Evolutionary conservation across 805 yeast genomes (phyloP), one percentile per base, ranked within the genome.

Genomic region (Wickerhamiella occidentalis): DNA sequence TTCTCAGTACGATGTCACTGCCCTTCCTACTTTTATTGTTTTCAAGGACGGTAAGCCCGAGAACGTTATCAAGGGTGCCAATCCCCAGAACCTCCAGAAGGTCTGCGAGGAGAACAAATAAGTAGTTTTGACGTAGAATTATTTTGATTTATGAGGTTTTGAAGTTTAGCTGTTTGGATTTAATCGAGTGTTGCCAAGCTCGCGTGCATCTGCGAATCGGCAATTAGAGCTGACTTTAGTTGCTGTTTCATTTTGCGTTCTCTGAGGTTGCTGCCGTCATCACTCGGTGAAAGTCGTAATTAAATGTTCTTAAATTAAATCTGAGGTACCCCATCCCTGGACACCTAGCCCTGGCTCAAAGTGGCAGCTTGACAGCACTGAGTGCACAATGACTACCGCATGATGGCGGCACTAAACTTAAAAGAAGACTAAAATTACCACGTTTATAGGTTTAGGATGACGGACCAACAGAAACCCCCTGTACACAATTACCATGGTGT

Each of bases 11-110:
- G 76, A 72, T 71, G 79, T 79, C 55, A 68, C 75, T 49, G 77
- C 81, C 57, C 77, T 79, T 77, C 84, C 84, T 58, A 78, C 84
- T 51, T 65, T 79, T 57, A 69, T 86, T 55, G 78, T 85, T 68
- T 80, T 82, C 79, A 88, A 85, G 76, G 73, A 74, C 56, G 96
- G 96, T 62, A 69, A 81, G 70, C 78, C 77, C 61, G 78, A 86
- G 56, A 77, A 78, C 64, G 82, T 77, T 67, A 83, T 88, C 51
- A 78, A 84, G 57, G 96, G 96, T 69, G 95, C 95, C 60, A 83
- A 85, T 75, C 85, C 94, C 61, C 57, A 57, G 36, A 54, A 58
- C 56, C 54, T 66, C 56, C 56, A 56, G 56, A 79, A 79, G 64
- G 82, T 82, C 55, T 76, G 87, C 65, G 84, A 85, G 73, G 76